Conservation (phyloP, 2,329 filamentous ascomycete genomes). For the Epichloe festucae region DNA sequence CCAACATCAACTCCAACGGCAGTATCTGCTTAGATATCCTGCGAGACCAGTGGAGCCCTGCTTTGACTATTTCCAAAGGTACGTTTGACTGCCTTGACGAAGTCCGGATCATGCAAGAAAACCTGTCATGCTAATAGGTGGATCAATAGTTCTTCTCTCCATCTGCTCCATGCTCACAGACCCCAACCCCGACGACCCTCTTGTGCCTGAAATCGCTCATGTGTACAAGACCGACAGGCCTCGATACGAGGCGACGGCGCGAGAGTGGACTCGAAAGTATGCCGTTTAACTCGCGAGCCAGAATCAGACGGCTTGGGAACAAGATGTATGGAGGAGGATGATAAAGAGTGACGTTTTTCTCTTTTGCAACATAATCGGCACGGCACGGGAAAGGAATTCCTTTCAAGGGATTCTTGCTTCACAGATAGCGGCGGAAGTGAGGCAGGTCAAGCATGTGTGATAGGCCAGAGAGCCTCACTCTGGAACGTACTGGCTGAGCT, state of each 20-base stretch:
- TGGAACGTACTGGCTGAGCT: slow-evolving; percentile 11
- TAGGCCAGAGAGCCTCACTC: neutral
- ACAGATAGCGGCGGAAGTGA: neutral
- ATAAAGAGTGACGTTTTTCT: slow-evolving; percentile 4
- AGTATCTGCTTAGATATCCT: slow-evolving; percentile 98
- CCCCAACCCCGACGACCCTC: slow-evolving; percentile 96
- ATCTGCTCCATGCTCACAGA: slow-evolving; percentile 99
- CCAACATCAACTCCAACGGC: slow-evolving; percentile 99
- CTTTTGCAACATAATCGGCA: slow-evolving; percentile 4
- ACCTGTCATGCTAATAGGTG: slow-evolving; percentile 4
- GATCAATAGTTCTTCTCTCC: slow-evolving; percentile 66
- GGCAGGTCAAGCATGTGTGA: slow-evolving; percentile 2
- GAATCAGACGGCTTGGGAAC: neutral
- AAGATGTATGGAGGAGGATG: neutral
- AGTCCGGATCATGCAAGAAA: neutral
- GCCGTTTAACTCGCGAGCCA: slow-evolving; percentile 52
- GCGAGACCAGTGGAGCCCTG: slow-evolving; percentile 97
- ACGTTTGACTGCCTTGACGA: slow-evolving; percentile 13
- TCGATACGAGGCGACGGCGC: slow-evolving; percentile 88
- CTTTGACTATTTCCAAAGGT: slow-evolving; percentile 98
- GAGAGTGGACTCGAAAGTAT: slow-evolving; percentile 99
- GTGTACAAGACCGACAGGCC: slow-evolving; percentile 98
- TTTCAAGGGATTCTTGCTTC: slow-evolving; percentile 3
- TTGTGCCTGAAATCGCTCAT: slow-evolving; percentile 97
- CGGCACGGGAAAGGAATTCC: neutral